phyloP scores from a whole-genome alignment of 345 rosid species.

The Syzygium aqueum region DNA sequence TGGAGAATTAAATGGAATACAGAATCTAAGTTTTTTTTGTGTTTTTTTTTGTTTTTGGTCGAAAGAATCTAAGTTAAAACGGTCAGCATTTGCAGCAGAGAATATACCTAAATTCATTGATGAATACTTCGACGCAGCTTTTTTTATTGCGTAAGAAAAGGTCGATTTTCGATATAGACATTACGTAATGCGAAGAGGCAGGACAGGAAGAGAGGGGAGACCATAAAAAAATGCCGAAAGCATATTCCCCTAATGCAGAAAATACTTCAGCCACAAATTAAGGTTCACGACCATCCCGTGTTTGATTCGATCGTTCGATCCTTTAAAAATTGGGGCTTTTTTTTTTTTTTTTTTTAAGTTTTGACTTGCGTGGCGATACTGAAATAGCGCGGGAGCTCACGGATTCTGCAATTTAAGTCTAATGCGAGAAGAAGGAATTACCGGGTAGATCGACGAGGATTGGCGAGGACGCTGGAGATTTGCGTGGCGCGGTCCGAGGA shows the following conservation, averaged over 20 bases:
- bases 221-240: not conserved
- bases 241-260: not conserved
- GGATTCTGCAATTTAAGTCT: not conserved
- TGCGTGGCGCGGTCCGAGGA: not conserved
- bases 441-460: not conserved
- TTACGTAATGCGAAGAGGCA: not conserved
- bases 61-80: not conserved
- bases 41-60: too few relatives aligned
- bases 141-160: not conserved
- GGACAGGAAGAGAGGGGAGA: not conserved
- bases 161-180: not conserved
- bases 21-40: not conserved
- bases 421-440: not conserved
- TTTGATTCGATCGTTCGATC: not conserved
- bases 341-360: not conserved
- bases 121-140: not conserved
- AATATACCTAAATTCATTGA: not conserved
- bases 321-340: not conserved
- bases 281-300: not conserved
- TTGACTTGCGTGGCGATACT: too few relatives aligned
- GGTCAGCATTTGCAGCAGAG: not conserved
- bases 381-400: not conserved
- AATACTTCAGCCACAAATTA: not conserved
- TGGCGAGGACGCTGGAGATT: not conserved
- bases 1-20: not conserved